Conservation (phyloP, 352 stramenopile genomes). For the Globisporangium sylvaticum region DNA sequence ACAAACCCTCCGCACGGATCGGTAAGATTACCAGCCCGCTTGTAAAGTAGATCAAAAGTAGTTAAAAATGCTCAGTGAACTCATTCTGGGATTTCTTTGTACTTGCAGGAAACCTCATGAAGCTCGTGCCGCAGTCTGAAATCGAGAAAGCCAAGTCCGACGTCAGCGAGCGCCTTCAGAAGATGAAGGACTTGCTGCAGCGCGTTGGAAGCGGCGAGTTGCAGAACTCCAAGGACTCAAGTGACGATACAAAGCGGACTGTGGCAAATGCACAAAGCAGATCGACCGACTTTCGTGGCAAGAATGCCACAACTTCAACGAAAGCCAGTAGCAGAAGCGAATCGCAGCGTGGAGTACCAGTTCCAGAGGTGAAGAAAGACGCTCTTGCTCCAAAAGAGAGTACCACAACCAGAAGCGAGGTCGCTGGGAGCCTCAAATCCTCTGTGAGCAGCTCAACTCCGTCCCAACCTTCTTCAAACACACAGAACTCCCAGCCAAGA, state of each 20-base stretch:
- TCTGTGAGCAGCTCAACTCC: not conserved
- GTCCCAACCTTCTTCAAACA: not conserved
- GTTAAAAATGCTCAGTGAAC: too few relatives aligned
- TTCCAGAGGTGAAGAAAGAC: not conserved
- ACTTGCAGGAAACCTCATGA: conserved; percentile 39
- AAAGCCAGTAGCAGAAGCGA: not conserved
- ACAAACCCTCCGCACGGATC: conserved; percentile 41
- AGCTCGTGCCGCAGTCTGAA: conserved; percentile 40
- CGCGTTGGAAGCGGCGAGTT: conserved; percentile 23
- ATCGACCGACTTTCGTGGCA: not conserved
- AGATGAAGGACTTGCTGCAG: conserved; percentile 53
- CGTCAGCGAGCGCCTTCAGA: conserved; percentile 45
- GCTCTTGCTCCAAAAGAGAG: not conserved
- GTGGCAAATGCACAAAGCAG: not conserved
- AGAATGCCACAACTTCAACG: not conserved
- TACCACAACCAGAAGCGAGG: not conserved
- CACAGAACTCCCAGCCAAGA: not conserved
- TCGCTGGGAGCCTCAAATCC: not conserved
- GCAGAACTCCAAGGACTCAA: not conserved
- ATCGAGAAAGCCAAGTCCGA: conserved; percentile 48
- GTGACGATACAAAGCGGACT: not conserved
- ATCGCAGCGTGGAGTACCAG: not conserved
- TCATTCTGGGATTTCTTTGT: not conserved
- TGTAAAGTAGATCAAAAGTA: too few relatives aligned
- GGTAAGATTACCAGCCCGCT: conserved; percentile 28